Conservation (phyloP, 179 eudicot genomes). For the Sideroxylon spinosum region DNA sequence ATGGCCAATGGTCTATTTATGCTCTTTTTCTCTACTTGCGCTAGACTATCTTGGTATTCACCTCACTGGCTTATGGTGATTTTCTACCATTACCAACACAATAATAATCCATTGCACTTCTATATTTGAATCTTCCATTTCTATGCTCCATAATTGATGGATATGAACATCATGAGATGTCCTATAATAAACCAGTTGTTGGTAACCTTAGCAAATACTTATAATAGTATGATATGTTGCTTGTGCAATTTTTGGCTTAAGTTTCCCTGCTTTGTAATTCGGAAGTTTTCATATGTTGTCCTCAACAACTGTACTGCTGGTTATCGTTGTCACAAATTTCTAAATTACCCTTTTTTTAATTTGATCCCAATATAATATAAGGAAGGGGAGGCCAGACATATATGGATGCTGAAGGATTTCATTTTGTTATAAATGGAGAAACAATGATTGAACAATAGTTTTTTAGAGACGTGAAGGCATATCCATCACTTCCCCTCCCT, state of each 20-base stretch:
- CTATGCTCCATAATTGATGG: no score
- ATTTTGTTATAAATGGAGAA: not conserved
- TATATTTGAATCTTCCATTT: no score
- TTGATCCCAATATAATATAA: not conserved
- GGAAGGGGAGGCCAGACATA: not conserved
- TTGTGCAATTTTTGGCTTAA: not conserved
- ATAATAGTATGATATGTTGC: not conserved
- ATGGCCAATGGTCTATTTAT: no score
- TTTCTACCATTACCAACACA: no score
- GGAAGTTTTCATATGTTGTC: not conserved
- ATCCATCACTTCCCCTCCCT: not conserved
- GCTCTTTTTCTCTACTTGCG: no score
- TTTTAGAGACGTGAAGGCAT: not conserved
- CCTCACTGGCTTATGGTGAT: no score
- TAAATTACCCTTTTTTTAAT: not conserved
- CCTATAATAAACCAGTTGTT: no score
- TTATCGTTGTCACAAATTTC: not conserved
- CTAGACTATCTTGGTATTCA: no score
- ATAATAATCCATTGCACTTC: no score
- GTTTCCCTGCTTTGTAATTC: not conserved
- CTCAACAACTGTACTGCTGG: not conserved
- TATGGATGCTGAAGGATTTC: not conserved
- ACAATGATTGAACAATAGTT: not conserved
- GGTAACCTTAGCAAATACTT: not conserved
- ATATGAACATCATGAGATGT: no score